Evolutionary conservation across 257 asterid genomes (phyloP), one percentile per base, ranked within the genome.

Genomic region (Schizonepeta tenuifolia): DNA sequence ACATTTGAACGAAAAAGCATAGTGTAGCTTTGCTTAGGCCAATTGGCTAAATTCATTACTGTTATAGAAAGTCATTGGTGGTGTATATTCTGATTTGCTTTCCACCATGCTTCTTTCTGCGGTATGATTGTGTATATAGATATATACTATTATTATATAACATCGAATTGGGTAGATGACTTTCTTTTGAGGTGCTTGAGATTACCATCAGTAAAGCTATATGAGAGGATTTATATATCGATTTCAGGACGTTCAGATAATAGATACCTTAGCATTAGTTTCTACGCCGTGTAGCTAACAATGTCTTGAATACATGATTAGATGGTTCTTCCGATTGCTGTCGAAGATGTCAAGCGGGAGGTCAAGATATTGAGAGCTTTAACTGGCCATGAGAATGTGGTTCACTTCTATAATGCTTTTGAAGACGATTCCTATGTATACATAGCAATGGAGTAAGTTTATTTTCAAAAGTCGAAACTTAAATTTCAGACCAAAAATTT

Each of bases 311-410:
- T 75, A 44, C 69, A 17, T 78, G 70, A 73, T 65, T 82, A 95
- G 99, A 95, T 95, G 98, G 83, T 90, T 80, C 96, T 95, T 83
- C 98, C 98, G 5, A 88, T 95, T 73, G 97, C 99, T 46, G 98
- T 92, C 64, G 99, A 92, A 80, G 99, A 95, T 85, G 99, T 95
- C 72, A 92, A 89, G 84, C 83, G 99, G 47, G 99, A 95, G 84
- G 99, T 95, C 71, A 92, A 87, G 86, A 92, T 95, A 87, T 83
- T 95, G 83, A 88, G 82, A 82, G 99, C 98, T 51, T 86, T 95
- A 83, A 85, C 96, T 47, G 99, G 98, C 65, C 99, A 95, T 33
- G 99, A 92, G 83, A 95, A 95, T 57, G 98, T 95, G 80, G 99
- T 95, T 69, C 96, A 88, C 79, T 92, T 95, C 83, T 82, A 90